Evolutionary conservation across 2,329 filamentous ascomycete genomes (phyloP).

Genomic region (Dactylonectria estremocensis): DNA sequence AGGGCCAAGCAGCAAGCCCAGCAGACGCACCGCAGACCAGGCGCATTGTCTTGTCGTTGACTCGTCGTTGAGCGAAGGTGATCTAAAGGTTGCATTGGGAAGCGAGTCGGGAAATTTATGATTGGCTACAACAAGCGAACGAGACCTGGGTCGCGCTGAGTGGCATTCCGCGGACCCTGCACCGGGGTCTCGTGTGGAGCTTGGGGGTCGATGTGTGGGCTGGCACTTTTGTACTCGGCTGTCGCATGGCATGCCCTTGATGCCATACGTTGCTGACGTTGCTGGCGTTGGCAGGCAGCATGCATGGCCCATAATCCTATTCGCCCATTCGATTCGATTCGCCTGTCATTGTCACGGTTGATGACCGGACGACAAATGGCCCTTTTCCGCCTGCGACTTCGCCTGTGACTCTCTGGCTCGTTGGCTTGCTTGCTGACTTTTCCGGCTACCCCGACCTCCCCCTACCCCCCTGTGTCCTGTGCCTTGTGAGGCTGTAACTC

Average conservation of each 20-base stretch:
- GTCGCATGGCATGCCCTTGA: neutral
- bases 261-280: neutral
- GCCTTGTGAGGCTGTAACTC: too few relatives aligned
- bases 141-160: conserved; percentile 37
- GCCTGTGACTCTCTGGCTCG: neutral
- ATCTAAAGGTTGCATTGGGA: conserved; percentile 45
- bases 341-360: neutral
- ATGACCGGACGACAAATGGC: neutral
- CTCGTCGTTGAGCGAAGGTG: conserved; percentile 14
- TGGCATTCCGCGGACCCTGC: conserved; percentile 43
- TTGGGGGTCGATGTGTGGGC: conserved; percentile 2
- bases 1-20: neutral
- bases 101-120: conserved; percentile 51
- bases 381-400: neutral
- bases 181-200: conserved; percentile 13
- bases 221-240: conserved; percentile 8
- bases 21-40: neutral
- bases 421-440: too few relatives aligned
- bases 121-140: conserved; percentile 50
- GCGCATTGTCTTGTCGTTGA: conserved; percentile 19
- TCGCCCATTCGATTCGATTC: neutral
- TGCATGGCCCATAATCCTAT: neutral
- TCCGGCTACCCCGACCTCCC: too few relatives aligned
- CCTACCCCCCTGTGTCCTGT: too few relatives aligned
- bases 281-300: neutral